phyloP scores from a whole-genome alignment of 257 asterid genomes.

The Eustoma russellianum region DNA sequence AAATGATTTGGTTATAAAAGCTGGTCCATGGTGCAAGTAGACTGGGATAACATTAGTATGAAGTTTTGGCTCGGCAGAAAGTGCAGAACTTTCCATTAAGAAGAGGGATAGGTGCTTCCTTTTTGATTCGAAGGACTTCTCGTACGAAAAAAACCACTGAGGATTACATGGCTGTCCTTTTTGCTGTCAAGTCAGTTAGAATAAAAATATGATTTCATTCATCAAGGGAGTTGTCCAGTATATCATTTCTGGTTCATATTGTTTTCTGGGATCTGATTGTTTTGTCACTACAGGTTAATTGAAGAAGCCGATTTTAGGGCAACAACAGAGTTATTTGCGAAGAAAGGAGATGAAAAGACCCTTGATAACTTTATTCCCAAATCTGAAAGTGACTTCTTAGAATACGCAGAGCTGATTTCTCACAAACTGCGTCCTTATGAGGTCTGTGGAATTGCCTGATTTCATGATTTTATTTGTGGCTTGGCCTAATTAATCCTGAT shows the following conservation, averaged over 20 bases:
- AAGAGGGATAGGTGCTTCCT: too few relatives aligned
- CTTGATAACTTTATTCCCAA: constrained; percentile 88
- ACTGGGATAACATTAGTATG: too few relatives aligned
- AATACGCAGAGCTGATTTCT: constrained; percentile 79
- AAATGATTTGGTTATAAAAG: too few relatives aligned
- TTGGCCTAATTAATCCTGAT: constrained; percentile 4
- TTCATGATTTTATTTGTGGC: background rate
- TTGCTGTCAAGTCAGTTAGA: too few relatives aligned
- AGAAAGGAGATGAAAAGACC: constrained; percentile 57
- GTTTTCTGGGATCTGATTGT: background rate
- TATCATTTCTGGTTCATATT: background rate
- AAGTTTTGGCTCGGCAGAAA: too few relatives aligned
- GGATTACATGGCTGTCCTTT: too few relatives aligned
- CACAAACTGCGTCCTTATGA: constrained; percentile 71
- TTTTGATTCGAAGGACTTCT: too few relatives aligned
- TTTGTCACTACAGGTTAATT: constrained; percentile 49
- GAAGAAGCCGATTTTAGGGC: constrained; percentile 96
- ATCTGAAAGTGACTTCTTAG: constrained; percentile 65
- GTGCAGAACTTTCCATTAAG: too few relatives aligned
- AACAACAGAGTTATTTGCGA: constrained; percentile 74
- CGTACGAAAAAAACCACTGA: too few relatives aligned
- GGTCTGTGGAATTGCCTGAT: constrained; percentile 32
- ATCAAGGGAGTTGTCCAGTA: background rate
- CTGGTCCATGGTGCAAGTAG: too few relatives aligned
- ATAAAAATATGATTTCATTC: background rate